phyloP scores from a whole-genome alignment of 306 rosid genomes.

The Medicago ruthenica region DNA sequence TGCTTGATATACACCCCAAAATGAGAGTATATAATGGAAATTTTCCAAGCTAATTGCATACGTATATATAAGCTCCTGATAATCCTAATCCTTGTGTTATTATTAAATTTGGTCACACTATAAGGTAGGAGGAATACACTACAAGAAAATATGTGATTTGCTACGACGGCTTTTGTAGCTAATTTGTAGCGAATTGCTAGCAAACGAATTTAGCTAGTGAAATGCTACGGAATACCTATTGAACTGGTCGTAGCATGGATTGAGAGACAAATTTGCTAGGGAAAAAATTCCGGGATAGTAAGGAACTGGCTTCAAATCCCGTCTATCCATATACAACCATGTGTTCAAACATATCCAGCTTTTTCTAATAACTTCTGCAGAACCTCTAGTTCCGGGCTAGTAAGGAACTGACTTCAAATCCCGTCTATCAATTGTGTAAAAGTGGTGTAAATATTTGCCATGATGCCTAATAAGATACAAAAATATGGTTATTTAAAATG shows the following conservation, averaged over 20 bases:
- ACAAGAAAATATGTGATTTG: too few species aligned
- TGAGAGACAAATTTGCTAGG: too few species aligned
- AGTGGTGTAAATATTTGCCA: conserved; percentile 98
- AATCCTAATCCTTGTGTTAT: background rate
- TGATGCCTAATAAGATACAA: conserved; percentile 70
- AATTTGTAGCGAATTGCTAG: too few species aligned
- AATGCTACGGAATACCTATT: too few species aligned
- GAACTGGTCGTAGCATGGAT: too few species aligned
- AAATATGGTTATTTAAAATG: conserved; percentile 17
- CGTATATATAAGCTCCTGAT: background rate
- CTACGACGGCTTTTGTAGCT: too few species aligned
- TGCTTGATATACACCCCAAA: conserved; percentile 1
- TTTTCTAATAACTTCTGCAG: conserved; percentile 80
- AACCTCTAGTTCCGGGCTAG: conserved; percentile 86
- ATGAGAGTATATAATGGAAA: too few species aligned
- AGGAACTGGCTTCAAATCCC: too few species aligned
- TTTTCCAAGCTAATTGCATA: conserved; percentile 39
- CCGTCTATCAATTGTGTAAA: conserved; percentile 81
- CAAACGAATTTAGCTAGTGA: too few species aligned
- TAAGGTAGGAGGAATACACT: conserved; percentile 92
- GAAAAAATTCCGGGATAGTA: too few species aligned
- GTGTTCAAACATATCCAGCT: conserved; percentile 88
- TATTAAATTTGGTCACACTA: conserved; percentile 41
- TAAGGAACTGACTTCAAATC: conserved; percentile 73
- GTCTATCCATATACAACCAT: conserved; percentile 69